Conservation (phyloP, 768 basidiomycete species). For the Leccinum subgranulosum region DNA sequence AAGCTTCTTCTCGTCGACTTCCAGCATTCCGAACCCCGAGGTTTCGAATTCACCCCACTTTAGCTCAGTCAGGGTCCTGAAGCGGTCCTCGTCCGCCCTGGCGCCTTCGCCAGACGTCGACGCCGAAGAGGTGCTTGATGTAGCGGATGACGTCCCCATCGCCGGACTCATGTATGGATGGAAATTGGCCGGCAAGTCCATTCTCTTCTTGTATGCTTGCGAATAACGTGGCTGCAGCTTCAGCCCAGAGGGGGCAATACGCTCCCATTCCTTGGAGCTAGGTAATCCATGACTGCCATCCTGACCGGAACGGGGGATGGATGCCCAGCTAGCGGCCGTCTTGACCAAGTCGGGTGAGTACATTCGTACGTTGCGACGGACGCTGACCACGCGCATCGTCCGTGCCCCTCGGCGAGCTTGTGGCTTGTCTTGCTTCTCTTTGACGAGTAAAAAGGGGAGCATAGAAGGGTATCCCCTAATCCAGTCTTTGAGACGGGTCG, state of each 20-base stretch:
- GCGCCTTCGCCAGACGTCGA: constrained; percentile 34
- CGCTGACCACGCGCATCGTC: constrained; percentile 72
- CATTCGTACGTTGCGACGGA: constrained; percentile 79
- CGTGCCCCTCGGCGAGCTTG: constrained; percentile 74
- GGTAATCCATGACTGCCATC: constrained; percentile 38
- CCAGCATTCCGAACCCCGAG: constrained; percentile 67
- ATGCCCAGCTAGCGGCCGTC: constrained; percentile 50
- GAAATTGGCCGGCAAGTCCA: constrained; percentile 61
- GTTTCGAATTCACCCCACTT: constrained; percentile 92
- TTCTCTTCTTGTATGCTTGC: constrained; percentile 71
- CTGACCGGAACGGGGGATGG: constrained; percentile 29
- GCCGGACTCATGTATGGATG: constrained; percentile 47
- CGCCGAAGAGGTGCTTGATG: constrained; percentile 42
- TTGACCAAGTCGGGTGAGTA: constrained; percentile 85
- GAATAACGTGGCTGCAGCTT: constrained; percentile 68
- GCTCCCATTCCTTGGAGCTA: constrained; percentile 72
- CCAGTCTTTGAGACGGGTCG: constrained; percentile 87
- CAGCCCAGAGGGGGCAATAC: constrained; percentile 60
- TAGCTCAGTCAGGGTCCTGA: constrained; percentile 77
- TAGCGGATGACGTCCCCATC: constrained; percentile 35
- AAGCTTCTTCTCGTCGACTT: constrained; percentile 61
- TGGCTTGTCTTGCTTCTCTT: constrained; percentile 46
- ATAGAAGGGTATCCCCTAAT: constrained; percentile 85
- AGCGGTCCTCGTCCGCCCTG: constrained; percentile 61
- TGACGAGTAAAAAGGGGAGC: constrained; percentile 58